Percentiles rank a stretch among this genome's conserved stretches.
Evolutionary conservation across 495 filamentous ascomycete species (phyloP).

Genomic region (Talaromyces liani): DNA sequence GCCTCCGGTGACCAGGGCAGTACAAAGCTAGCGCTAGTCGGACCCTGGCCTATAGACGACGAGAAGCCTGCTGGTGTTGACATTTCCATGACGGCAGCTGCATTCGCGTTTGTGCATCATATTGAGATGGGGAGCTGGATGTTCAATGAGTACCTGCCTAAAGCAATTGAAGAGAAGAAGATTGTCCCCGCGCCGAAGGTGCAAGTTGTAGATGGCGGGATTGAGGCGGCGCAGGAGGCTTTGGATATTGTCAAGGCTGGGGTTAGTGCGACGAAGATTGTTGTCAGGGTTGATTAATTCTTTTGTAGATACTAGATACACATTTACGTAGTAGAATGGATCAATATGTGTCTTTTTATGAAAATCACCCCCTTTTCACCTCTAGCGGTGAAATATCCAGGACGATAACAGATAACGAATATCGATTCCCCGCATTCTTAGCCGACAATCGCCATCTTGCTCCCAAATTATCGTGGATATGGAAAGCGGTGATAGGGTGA

Average conservation of each 20-base stretch:
- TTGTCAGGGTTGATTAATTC: conserved; percentile 5
- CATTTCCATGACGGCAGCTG: background rate
- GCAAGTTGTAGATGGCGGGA: background rate
- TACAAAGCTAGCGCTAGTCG: background rate
- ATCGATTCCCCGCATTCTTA: background rate
- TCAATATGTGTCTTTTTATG: background rate
- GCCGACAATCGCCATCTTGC: background rate
- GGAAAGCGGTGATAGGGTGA: background rate
- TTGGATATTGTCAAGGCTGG: conserved; percentile 4
- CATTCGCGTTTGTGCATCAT: conserved; percentile 1
- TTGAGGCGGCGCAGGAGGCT: conserved; percentile 1
- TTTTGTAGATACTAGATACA: background rate
- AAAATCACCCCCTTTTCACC: background rate
- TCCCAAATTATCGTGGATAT: background rate
- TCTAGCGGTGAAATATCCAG: background rate
- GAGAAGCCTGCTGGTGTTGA: conserved; percentile 11
- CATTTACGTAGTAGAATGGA: background rate
- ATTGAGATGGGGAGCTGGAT: conserved; percentile 1
- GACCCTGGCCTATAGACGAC: background rate
- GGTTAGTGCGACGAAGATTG: conserved; percentile 3
- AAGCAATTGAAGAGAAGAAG: background rate
- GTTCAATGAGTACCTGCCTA: conserved; percentile 1
- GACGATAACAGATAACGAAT: background rate
- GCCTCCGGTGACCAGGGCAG: background rate
- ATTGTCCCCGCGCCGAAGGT: conserved; percentile 3